A percentile compares a stretch with the other conserved stretches of the same genome.
Evolutionary conservation across 2,329 filamentous ascomycete genomes (phyloP).

Genomic region (Cordyceps militaris): DNA sequence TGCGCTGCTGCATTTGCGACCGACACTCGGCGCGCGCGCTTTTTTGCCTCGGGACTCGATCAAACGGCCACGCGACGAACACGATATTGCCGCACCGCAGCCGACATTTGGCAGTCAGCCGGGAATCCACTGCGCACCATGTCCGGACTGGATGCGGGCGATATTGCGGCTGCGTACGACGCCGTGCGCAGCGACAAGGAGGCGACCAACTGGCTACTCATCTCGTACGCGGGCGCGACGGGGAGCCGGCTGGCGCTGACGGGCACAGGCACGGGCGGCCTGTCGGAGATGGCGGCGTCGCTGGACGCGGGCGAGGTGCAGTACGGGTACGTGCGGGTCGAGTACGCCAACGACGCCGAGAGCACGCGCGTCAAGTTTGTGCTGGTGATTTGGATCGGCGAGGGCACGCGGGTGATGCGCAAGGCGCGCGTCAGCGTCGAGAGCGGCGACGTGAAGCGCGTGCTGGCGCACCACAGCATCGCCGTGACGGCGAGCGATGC

Average conservation of each 20-base stretch:
- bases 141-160: constrained; percentile 51
- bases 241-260: constrained; percentile 51
- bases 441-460: constrained; percentile 57
- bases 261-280: constrained; percentile 52
- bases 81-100: background rate
- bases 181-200: constrained; percentile 61
- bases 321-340: constrained; percentile 59
- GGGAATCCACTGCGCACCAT: constrained; percentile 30
- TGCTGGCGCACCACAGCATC: constrained; percentile 58
- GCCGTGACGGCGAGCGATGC: constrained; percentile 55
- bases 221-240: constrained; percentile 50
- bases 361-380: constrained; percentile 61
- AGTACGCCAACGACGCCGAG: constrained; percentile 67
- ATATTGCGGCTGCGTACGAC: constrained; percentile 58
- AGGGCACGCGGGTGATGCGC: constrained; percentile 59
- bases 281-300: constrained; percentile 47
- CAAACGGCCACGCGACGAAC: background rate
- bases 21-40: background rate
- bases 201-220: constrained; percentile 58
- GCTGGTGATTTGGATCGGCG: constrained; percentile 62
- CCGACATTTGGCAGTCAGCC: too few species aligned
- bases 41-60: background rate
- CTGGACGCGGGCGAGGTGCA: constrained; percentile 55
- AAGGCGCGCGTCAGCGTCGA: constrained; percentile 63
- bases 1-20: background rate